Base-by-base conservation (phyloP, 805 yeast species). In the Nakazawaea wickerhamii region DNA sequence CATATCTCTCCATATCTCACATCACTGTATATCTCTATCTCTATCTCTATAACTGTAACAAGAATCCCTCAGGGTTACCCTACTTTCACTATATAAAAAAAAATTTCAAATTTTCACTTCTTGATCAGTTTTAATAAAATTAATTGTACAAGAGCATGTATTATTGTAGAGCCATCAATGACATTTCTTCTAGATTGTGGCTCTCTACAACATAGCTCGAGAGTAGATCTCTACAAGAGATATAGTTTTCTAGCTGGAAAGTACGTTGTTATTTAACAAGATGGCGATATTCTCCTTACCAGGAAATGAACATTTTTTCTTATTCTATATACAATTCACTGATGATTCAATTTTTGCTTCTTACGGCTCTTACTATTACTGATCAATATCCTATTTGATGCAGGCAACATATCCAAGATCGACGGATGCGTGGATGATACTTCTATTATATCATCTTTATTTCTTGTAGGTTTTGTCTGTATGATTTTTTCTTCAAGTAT, bases 121-220 rank as follows among this genome's bases (percentile, higher is more conserved):
- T 28, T 7, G 10, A 23, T 23, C 26, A 8, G 11, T 27, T 26
- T 36, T 25, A 14, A 18, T n/a, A 35, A 35, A 35, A 25, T 33
- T 20, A 33, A 41, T 41, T 41, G 44, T 41, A 35, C 40, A 13
- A 41, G 44, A 30, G 44, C 44, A 26, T 41, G 44, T 41, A 41
- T 41, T 41, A 41, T 41, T 41, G 44, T 41, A 41, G 44, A 36
- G 44, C 26, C 37, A n/a, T 36, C 43, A 36, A 25, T 36, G 44
- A 21, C 44, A 25, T 14, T 22, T 19, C 21, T 13, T 10, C 30
- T 23, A 41, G 44, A 19, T 30, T 41, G 40, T 30, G 44, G 26
- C 44, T 41, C 44, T 14, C 44, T 41, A 41, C 44, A 41, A 41
- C 44, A 41, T 41, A 15, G 44, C 44, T 36, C 44, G 44, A 41